Evolutionary conservation across 2,329 filamentous ascomycete species (phyloP), one percentile per base, ranked within the genome.

Genomic region (Chrysoporthe cubensis): DNA sequence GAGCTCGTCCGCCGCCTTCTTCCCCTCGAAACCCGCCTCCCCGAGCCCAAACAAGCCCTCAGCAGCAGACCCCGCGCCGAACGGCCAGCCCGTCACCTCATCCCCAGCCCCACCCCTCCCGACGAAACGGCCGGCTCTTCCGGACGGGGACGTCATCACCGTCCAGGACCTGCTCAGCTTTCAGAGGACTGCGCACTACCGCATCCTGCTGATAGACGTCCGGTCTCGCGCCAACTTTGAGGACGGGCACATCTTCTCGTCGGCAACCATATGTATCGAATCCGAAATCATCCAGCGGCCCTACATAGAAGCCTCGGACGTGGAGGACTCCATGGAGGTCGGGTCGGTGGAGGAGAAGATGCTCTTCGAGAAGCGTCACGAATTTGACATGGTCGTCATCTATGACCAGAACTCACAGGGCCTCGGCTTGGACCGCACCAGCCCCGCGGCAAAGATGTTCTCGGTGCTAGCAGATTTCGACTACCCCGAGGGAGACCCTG

Each of bases 221-320:
- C 90, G 96, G 50, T 83, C 87, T 66, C 89, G 96, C 37, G 88
- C 91, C 64, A 87, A 91, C 9, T 99, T 92, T 75, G 93, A 98
- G 72, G 85, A 90, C 60, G 96, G 96, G 0, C 96, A 99, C 76
- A 94, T 99, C 71, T 91, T 91, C 81, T 89, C 91, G 6, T 90
- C 90, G 66, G 90, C 88, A 6, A 92, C 94, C 50, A 93, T 99
- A 57, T 99, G 96, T 77, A 87, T 99, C 69, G 96, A 99, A 74
- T 93, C 94, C 2, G 84, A 82, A 34, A 87, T 96, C 57, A 86
- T 90, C 11, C 78, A 93, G 60, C 87, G 92, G 65, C 87, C 90
- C 57, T 90, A 88, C 58, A 84, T 90, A 26, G 89, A 88, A 1
- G 87, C 86, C 2, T 82, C 84, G 26, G 81, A 90, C 32, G 85